Evolutionary conservation across 164 flowering plant genomes (phyloP).

Genomic region (Chimonanthus praecox): DNA sequence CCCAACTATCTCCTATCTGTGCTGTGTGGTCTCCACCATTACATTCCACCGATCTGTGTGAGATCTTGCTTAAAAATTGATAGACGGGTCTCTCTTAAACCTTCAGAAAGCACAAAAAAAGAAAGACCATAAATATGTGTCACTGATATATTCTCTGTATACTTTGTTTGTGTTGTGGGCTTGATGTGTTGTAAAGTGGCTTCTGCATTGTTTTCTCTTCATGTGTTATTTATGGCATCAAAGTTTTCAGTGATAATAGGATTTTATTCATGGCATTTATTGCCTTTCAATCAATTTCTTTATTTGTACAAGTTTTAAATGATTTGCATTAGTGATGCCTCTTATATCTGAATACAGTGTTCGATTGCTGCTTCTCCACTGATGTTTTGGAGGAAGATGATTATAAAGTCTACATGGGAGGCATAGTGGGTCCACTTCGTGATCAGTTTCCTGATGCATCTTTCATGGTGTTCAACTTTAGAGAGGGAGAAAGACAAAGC

Average conservation of each 20-base stretch:
- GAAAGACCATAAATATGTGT: too few relatives aligned
- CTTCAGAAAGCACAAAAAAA: too few relatives aligned
- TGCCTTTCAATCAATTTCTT: neutral
- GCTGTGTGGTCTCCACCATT: too few relatives aligned
- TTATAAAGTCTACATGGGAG: slow-evolving; percentile 60
- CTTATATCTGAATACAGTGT: slow-evolving; percentile 43
- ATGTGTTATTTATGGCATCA: neutral
- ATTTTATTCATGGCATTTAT: neutral
- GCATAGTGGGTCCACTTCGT: slow-evolving; percentile 55
- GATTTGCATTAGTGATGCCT: neutral
- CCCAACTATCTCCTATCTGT: too few relatives aligned
- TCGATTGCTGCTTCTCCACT: slow-evolving; percentile 83
- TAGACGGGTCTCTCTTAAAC: too few relatives aligned
- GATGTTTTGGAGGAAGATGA: slow-evolving; percentile 58
- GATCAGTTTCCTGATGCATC: slow-evolving; percentile 78
- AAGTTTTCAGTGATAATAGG: neutral
- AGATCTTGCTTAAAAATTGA: too few relatives aligned
- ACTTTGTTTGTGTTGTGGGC: neutral
- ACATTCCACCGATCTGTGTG: too few relatives aligned
- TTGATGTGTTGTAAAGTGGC: neutral
- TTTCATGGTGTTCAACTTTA: slow-evolving; percentile 78
- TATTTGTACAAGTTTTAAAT: neutral
- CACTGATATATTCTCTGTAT: neutral
- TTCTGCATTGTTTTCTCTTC: neutral
- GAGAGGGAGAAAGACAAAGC: slow-evolving; percentile 55